Evolutionary conservation across 345 rosid genomes (phyloP).

Genomic region (Dipteronia sinensis): DNA sequence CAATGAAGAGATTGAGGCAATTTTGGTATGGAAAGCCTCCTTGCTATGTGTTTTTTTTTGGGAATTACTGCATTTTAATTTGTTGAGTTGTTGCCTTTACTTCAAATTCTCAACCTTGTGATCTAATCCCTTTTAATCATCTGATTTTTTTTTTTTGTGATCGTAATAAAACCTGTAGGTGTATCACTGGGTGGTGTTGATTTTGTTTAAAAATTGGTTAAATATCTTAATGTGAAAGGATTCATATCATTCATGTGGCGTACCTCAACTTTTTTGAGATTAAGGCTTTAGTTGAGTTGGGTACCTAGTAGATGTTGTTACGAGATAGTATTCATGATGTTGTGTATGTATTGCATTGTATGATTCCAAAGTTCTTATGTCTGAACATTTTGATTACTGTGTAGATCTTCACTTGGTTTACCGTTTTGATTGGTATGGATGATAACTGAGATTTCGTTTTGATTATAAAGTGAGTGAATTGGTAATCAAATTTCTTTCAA

Average conservation of each 20-base stretch:
- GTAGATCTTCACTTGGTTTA: neutral
- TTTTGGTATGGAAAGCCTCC: conserved; percentile 53
- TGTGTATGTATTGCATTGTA: neutral
- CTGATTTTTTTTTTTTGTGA: too few species aligned
- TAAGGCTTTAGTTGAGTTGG: neutral
- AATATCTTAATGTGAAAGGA: neutral
- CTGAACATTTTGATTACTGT: neutral
- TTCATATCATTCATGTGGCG: neutral
- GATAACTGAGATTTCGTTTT: neutral
- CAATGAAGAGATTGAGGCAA: conserved; percentile 84
- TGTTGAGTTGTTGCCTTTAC: neutral
- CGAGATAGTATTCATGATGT: neutral
- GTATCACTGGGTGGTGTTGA: neutral
- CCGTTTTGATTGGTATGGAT: neutral
- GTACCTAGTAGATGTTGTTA: too few species aligned
- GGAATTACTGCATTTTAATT: neutral
- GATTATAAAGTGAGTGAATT: neutral
- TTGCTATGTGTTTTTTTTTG: neutral
- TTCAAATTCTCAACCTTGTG: neutral
- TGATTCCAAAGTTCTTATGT: neutral
- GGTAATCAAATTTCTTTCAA: neutral
- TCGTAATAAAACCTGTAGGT: neutral
- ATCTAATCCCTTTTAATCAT: neutral
- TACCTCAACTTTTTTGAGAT: neutral
- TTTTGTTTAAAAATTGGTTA: conserved; percentile 1